These are phyloP conservation scores for Halteria grandinella DNA, from an alignment of 73 alveolate species.

Conservation along the genomic window DNA sequence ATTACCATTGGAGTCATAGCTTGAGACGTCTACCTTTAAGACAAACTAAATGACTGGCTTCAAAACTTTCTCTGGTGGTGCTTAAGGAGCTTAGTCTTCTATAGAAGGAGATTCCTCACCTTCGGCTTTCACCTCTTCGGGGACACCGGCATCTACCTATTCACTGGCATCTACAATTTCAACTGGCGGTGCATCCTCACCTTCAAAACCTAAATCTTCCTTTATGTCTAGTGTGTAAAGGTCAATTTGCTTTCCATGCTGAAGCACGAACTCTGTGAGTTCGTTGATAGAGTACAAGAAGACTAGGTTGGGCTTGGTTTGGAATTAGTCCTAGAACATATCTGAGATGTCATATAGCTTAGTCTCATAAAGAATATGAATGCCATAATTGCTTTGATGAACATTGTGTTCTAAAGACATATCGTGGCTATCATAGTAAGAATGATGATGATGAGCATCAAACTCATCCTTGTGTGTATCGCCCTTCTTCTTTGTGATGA, in stretches of 20 bases:
- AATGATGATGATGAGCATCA: too few relatives aligned
- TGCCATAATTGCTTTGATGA: too few relatives aligned
- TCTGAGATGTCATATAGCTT: constrained; percentile 24
- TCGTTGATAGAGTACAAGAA: constrained; percentile 42
- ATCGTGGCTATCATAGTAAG: too few relatives aligned
- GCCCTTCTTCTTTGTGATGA: neutral
- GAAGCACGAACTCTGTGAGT: constrained; percentile 16
- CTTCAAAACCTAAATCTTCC: constrained; percentile 32
- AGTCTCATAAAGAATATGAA: neutral
- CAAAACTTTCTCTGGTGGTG: too few relatives aligned
- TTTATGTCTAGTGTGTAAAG: constrained; percentile 15
- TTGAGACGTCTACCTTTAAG: too few relatives aligned
- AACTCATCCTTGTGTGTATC: too few relatives aligned
- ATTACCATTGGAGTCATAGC: too few relatives aligned
- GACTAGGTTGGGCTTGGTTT: constrained; percentile 17
- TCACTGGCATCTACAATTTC: neutral
- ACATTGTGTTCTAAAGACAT: too few relatives aligned
- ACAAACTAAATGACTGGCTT: too few relatives aligned
- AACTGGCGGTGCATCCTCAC: constrained; percentile 16
- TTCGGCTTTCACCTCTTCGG: neutral
- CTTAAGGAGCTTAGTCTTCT: too few relatives aligned
- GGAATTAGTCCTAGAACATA: too few relatives aligned
- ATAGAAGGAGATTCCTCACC: too few relatives aligned
- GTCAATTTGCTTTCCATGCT: constrained; percentile 21
- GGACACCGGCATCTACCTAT: constrained; percentile 37